These are phyloP conservation scores for Phytopythium boreale DNA, from an alignment of 352 stramenopile species.

Conservation along the genomic window DNA sequence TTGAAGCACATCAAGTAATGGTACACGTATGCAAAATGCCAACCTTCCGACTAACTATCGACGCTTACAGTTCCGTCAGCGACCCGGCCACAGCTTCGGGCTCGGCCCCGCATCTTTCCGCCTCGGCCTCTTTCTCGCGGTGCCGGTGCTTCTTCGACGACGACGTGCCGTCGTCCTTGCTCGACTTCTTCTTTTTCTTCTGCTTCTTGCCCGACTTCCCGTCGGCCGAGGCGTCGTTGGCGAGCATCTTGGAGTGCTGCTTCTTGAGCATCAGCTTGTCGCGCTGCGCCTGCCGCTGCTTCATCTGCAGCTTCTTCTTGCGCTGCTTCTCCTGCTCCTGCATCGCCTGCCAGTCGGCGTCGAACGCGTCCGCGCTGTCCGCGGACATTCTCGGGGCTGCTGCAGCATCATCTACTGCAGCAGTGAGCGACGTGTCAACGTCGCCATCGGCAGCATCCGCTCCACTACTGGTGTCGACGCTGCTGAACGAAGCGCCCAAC, in stretches of 20 bases:
- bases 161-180: conserved; percentile 12
- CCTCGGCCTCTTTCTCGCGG: conserved; percentile 12
- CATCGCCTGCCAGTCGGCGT: conserved; percentile 68
- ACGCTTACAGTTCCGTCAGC: conserved; percentile 32
- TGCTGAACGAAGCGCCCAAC: background rate
- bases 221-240: background rate
- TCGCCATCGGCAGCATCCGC: conserved; percentile 1
- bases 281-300: conserved; percentile 74
- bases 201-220: background rate
- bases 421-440: background rate
- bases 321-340: conserved; percentile 73
- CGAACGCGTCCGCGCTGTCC: conserved; percentile 23
- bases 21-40: background rate
- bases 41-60: background rate
- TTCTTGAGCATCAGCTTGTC: conserved; percentile 70
- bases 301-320: conserved; percentile 62
- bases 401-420: background rate
- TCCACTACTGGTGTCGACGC: background rate
- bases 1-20: background rate
- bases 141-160: conserved; percentile 32
- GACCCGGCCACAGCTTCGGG: conserved; percentile 10
- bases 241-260: conserved; percentile 18
- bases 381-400: background rate
- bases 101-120: background rate
- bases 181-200: conserved; percentile 51